Evolutionary conservation across 176 grass and related monocot species (phyloP), one percentile per base, ranked within the genome.

Genomic region (Carex pumila): DNA sequence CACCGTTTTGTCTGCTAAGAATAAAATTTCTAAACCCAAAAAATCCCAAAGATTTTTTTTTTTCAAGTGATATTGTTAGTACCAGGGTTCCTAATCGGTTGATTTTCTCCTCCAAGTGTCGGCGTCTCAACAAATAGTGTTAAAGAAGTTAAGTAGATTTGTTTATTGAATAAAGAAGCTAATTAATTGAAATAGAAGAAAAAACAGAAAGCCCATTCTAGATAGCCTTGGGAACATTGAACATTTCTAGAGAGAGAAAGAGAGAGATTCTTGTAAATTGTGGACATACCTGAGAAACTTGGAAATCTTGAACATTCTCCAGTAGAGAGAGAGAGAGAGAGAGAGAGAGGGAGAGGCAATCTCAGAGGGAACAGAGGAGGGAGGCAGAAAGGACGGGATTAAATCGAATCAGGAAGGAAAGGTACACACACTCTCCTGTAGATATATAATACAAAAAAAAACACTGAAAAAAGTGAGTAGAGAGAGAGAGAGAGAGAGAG

Each of bases 291-390:
- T 86, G 75, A 56, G 75, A 86, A 69, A 21, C 49, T 81, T 86
- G 72, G 75, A 81, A 81, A 80, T 81, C 61, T 80, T 78, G 85
- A 86, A 81, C 76, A 86, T 71, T 86, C 65, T 41, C 13, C 13
- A 39, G 43, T 14, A 43, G 32, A 72, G 67, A 73, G 61, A 78
- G 50, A 55, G n/a, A 45, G 41, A 11, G 41, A 11, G 58, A 55
- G n/a, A 55, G 41, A 37, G 37, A 18, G 39, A 55, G 64, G 31
- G 62, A 70, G 84, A 30, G 84, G 60, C 34, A 52, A 21, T 62
- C 47, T 63, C 4, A 61, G 70, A 79, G 57, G 30, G 22, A 12
- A 50, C 37, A 84, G 72, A 77, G 41, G 41, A 22, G 18, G 66
- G 57, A 61, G 14, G 17, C 52, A 82, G 80, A 83, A 31, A 52